Base-by-base conservation (phyloP, 2,329 filamentous ascomycete species). In the Aspergillus unguis region DNA sequence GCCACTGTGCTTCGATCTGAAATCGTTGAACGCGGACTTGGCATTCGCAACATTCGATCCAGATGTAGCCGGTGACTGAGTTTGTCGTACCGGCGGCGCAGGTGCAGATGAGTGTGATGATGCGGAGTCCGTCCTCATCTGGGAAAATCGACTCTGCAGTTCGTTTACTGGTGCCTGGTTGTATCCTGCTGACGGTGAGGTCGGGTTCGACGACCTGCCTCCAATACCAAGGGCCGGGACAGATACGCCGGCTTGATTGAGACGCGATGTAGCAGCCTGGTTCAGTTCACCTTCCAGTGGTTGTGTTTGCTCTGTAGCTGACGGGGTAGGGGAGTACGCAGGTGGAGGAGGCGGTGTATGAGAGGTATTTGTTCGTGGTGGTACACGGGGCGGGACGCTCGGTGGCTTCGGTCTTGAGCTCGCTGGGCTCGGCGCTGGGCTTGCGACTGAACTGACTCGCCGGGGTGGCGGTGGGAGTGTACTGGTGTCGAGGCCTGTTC, bases 141-240 rank as follows among this genome's bases (percentile, higher is more conserved):
- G 78, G 28, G 79, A 76, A 69, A 90, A 90, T 32, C 85, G 80
- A 26, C 83, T 82, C 64, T 89, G 86, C 0, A 92, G 74, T 63
- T 88, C 85, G 58, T 77, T 82, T 52, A 90, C 71, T 41, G 85
- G 83, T 5, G 64, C 58, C 42, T 62, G 57, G 31, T 57, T 52
- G 4, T 73, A 63, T 17, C 58, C 56, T 40, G 53, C 52, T 40
- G 55, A 36, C 9, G 60, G 52, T 7, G 58, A 55, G 48, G 56
- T 10, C 60, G 66, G 55, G 62, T 50, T 29, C 17, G 53, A 51
- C 33, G 67, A 42, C 29, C 31, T 50, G 72, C 43, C 65, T 4
- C 84, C 85, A 55, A 95, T 95, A 4, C 87, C 87, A 3, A 96
- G 76, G 0, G 81, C 87, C 0, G 90, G 86, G 0, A 96, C 89